Evolutionary conservation across 2,329 filamentous ascomycete genomes (phyloP), one percentile per base, ranked within the genome.

Genomic region (Aspergillus terreus): DNA sequence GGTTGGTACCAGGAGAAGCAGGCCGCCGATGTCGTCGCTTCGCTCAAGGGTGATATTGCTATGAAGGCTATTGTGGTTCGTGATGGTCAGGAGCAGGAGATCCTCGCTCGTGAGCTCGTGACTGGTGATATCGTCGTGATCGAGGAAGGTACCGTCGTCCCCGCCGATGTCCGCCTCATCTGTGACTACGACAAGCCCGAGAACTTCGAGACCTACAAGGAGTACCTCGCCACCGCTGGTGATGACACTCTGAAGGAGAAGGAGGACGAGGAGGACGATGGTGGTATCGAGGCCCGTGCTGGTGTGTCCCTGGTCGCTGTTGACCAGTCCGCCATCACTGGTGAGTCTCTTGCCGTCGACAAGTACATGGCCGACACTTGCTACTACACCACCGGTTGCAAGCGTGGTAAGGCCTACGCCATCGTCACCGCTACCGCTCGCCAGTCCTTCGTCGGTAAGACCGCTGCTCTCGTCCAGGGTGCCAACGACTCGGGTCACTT

Each of bases 1-100:
- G 86, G 86, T 77, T 90, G 86, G 82, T 89, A 90, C 71, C 86
- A 89, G 71, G 86, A 90, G 74, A 90, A 90, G 77, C 86, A 89
- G 73, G 86, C 86, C 63, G 86, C 85, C 60, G 86, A 90, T 72
- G 85, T 89, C 64, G 86, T 88, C 64, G 86, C 86, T 51, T 82
- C 78, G 57, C 76, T 90, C 56, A 89, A 89, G 78, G 86, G 86
- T 76, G 86, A 90, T 65, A 90, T 90, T 66, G 86, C 86, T 63
- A 86, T 90, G 83, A 86, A 83, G 73, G 82, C 84, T 44, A 78
- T 76, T 56, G 84, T 86, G 64, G 73, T 89, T 61, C 85, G 86
- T 65, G 79, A 87, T 66, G 85, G 86, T 55, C 74, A 76, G 55
- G 83, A 87, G 73, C 74, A 83, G 62, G 82, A 86, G 56, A 86